Conservation (phyloP, 768 basidiomycete genomes). For the Lentinula lateritia region DNA sequence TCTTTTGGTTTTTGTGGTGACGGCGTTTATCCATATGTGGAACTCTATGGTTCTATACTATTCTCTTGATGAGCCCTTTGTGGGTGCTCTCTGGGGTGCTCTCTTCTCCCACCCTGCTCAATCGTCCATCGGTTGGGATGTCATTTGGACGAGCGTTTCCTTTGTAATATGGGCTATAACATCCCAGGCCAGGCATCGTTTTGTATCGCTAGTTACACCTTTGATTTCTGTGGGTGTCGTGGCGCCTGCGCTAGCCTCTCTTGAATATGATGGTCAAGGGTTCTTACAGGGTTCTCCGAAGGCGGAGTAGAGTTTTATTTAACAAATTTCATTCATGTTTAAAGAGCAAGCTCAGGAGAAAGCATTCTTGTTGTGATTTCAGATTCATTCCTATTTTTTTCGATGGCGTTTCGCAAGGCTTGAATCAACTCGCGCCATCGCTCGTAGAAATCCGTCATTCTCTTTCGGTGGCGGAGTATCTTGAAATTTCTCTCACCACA, state of each 20-base stretch:
- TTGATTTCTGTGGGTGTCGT: neutral
- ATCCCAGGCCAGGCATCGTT: neutral
- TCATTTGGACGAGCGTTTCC: slow-evolving; percentile 48
- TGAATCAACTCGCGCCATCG: neutral
- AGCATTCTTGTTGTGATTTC: too few relatives aligned
- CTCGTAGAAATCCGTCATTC: neutral
- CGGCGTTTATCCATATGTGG: slow-evolving; percentile 29
- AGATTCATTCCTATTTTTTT: too few relatives aligned
- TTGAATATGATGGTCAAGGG: neutral
- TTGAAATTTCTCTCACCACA: neutral
- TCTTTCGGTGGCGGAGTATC: neutral
- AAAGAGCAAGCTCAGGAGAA: neutral
- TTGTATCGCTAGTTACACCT: neutral
- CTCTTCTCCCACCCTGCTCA: slow-evolving; percentile 55
- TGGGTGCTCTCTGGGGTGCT: slow-evolving; percentile 25
- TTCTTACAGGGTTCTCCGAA: too few relatives aligned
- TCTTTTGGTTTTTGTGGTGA: slow-evolving; percentile 23
- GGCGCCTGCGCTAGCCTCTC: neutral
- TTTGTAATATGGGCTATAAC: slow-evolving; percentile 29
- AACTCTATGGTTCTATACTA: slow-evolving; percentile 20
- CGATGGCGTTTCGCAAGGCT: neutral
- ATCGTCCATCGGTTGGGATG: slow-evolving; percentile 60
- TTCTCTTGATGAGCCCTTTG: slow-evolving; percentile 12
- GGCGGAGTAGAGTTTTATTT: neutral
- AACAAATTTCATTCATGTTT: neutral